Evolutionary conservation across 345 rosid species (phyloP).

Genomic region (Rhizophora apiculata): DNA sequence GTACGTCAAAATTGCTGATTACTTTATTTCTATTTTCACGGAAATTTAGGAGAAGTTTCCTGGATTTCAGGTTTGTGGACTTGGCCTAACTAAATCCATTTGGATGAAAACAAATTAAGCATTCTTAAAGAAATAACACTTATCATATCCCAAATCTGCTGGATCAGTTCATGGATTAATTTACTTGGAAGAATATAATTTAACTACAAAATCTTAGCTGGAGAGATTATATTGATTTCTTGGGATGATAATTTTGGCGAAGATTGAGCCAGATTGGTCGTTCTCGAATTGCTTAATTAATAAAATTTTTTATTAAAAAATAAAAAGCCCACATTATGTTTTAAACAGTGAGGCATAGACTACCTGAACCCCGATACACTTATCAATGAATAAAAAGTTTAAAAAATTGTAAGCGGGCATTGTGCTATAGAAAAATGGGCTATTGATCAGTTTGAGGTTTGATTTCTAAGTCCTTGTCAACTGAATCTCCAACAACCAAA

Average conservation of each 20-base stretch:
- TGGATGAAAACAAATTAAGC: not conserved
- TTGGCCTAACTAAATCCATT: not conserved
- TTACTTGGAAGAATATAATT: not conserved
- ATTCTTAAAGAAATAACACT: not conserved
- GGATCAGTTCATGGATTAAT: not conserved
- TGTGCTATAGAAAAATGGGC: not conserved
- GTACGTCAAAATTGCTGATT: not conserved
- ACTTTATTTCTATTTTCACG: not conserved
- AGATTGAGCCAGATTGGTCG: constrained; percentile 40
- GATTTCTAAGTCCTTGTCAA: constrained; percentile 14
- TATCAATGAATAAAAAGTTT: constrained; percentile 1
- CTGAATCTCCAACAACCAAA: constrained; percentile 17
- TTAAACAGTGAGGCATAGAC: not conserved
- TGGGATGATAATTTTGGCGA: constrained; percentile 33
- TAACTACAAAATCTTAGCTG: constrained; percentile 3
- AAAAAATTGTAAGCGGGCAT: constrained; percentile 34
- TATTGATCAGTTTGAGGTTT: not conserved
- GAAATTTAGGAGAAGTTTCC: constrained; percentile 12
- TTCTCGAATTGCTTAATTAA: constrained; percentile 34
- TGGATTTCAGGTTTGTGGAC: constrained; percentile 1
- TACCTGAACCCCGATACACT: not conserved
- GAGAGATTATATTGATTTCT: constrained; percentile 20
- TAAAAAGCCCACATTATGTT: not conserved
- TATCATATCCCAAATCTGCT: not conserved
- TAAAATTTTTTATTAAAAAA: not conserved